Conservation (phyloP, 352 stramenopile genomes). For the Pythium scleroteichum region DNA sequence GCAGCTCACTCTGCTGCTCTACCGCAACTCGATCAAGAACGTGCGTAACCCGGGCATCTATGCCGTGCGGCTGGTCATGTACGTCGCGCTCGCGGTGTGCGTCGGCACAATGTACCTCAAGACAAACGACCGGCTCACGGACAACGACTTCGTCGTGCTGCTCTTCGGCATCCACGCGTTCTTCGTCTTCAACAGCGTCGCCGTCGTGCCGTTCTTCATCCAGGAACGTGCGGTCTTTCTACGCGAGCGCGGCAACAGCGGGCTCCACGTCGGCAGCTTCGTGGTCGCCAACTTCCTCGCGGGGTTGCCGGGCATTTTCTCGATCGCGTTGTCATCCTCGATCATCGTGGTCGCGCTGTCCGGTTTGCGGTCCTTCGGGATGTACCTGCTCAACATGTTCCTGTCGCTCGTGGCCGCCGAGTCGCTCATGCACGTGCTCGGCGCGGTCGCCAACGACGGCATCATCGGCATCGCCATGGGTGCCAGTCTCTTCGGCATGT, state of each 20-base stretch:
- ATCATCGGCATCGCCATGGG: conserved; percentile 86
- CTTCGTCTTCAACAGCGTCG: conserved; percentile 89
- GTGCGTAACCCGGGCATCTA: conserved; percentile 67
- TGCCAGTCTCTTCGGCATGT: conserved; percentile 82
- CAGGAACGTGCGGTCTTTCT: conserved; percentile 83
- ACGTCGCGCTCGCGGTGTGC: conserved; percentile 65
- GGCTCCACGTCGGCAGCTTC: conserved; percentile 65
- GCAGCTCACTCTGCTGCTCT: conserved; percentile 56
- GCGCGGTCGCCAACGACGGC: conserved; percentile 74
- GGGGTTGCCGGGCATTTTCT: conserved; percentile 45
- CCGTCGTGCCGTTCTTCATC: conserved; percentile 80
- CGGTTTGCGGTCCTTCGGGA: conserved; percentile 35
- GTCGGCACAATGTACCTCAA: conserved; percentile 70
- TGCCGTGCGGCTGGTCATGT: conserved; percentile 70
- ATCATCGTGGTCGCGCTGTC: conserved; percentile 35
- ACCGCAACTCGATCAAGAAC: conserved; percentile 64
- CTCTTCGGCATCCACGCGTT: conserved; percentile 90
- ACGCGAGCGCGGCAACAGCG: conserved; percentile 81
- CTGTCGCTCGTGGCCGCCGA: conserved; percentile 75
- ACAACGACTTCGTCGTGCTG: conserved; percentile 49
- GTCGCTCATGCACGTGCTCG: conserved; percentile 80
- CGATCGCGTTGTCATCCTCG: conserved; percentile 55
- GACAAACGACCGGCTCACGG: conserved; percentile 42
- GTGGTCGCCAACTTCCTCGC: conserved; percentile 54
- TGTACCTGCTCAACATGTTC: conserved; percentile 47